Base-by-base conservation (phyloP, 805 yeast species). In the Torulaspora franciscae region DNA sequence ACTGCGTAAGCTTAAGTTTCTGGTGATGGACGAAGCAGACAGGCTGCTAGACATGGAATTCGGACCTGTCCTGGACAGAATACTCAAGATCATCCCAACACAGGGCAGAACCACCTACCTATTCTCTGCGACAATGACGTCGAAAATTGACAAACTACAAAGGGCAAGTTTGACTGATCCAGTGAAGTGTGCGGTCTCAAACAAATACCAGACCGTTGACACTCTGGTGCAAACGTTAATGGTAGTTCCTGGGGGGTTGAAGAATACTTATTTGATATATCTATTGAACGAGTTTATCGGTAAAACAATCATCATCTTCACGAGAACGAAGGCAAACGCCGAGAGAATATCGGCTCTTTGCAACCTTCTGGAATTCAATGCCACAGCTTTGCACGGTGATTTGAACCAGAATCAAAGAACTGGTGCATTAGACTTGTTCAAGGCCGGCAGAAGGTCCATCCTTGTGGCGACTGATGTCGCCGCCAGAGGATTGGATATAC, bases 11-110 rank as follows among this genome's bases (percentile, higher is more conserved):
- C 72, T 91, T 59, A 83, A 85, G 62, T 91, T 73, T 63, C 73
- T 91, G 47, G 95, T 91, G 4, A 84, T 91, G 84, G 99, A 91
- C 67, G 99, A 91, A 70, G 99, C 99, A 17, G 99, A 91, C 67
- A 76, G 99, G 62, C 75, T 91, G 54, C 72, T 91, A 58, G 99
- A 93, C 70, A 79, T 91, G 85, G 99, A 91, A 64, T 91, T 91
- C 59, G 97, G 96, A 10, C 96, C 96, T 32, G 95, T 90, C 11
- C 72, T 91, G 52, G 96, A 88, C 60, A 84, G 84, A 62, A 85
- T 91, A 50, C 71, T 91, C 45, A 83, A 81, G 52, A 78, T 87
- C 40, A 84, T 91, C 32, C 99, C 99, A 7, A 74, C 78, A 32
- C 83, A 87, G 50, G 70, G 80, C 27, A 76, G 93, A 66, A 87